Evolutionary conservation across 2,329 filamentous ascomycete genomes (phyloP), one percentile per base, ranked within the genome.

Genomic region (Stagonosporopsis cucurbitacearum): DNA sequence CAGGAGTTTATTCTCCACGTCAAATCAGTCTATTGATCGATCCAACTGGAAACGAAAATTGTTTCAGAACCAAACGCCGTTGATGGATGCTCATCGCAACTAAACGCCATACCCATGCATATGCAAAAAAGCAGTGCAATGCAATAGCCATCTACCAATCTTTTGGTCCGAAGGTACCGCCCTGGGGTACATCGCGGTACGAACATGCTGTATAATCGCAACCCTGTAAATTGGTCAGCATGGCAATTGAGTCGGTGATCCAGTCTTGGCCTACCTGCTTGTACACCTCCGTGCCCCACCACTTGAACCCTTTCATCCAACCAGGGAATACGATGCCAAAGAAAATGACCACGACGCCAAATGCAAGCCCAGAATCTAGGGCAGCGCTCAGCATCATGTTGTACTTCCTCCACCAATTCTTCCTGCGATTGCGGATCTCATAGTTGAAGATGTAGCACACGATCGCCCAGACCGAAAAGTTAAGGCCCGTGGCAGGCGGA

Each of bases 201-300:
- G 90, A 77, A 72, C 91, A 95, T 39, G 90, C 91, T 71, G 87
- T 82, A 90, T 91, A 95, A 78, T 95, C 91, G 73, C 91, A 95
- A 19, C 91, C 91, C 74, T 81, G 53, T 25, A 1, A 6, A 11
- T 9, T 12, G 2, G 15, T 41, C 4, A 53, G 23, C 7, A 43
- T n/a, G 3, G 8, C 8, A 12, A 20, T n/a, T 20, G 17, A 8
- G 17, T 4, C 2, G 20, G 17, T 13, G 17, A 9, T 12, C 7
- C 7, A 22, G 7, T 8, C 25, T 1, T 50, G 13, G 68, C 74
- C 58, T 60, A 79, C 78, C 73, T 87, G 82, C 75, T 92, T 93
- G 72, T 92, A 92, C 5, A 94, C 83, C 69, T 95, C 90, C 0
- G 92, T 96, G 0, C 92, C 92, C 92, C 91, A 96, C 92, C 91